phyloP scores from a whole-genome alignment of 768 basidiomycete species.

The Suillus fuscotomentosus region DNA sequence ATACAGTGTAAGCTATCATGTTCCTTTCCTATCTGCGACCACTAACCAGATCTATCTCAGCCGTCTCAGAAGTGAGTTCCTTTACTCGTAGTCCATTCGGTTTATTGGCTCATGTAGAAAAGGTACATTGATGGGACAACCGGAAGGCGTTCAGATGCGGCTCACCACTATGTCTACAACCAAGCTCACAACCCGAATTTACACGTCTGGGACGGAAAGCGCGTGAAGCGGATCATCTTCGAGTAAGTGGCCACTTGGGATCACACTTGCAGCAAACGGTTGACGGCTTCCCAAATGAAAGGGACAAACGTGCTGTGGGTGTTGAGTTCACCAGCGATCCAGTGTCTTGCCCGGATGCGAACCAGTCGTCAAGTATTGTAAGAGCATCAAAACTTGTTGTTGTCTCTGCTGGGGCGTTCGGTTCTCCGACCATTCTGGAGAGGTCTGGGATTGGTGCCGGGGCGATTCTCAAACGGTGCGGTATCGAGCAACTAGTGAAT shows the following conservation, averaged over 20 bases:
- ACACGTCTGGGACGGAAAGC: not conserved
- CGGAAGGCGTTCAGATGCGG: conserved; percentile 55
- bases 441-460: conserved; percentile 44
- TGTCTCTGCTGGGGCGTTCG: conserved; percentile 51
- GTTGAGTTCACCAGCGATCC: conserved; percentile 48
- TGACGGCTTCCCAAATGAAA: not conserved
- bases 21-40: not conserved
- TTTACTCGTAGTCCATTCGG: too few species aligned
- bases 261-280: not conserved
- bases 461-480: not conserved
- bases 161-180: conserved; percentile 17
- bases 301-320: not conserved
- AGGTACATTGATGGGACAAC: conserved; percentile 55
- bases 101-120: not conserved
- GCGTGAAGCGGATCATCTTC: not conserved
- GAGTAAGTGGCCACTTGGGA: not conserved
- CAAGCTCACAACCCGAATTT: not conserved
- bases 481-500: conserved; percentile 27
- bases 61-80: conserved; percentile 47
- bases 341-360: conserved; percentile 17
- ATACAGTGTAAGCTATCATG: not conserved
- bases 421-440: conserved; percentile 55
- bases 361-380: conserved; percentile 24
- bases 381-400: conserved; percentile 46
- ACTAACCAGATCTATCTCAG: not conserved